Evolutionary conservation across 495 filamentous ascomycete species (phyloP), one percentile per base, ranked within the genome.

Genomic region (Podospora bellae-mahoneyi): DNA sequence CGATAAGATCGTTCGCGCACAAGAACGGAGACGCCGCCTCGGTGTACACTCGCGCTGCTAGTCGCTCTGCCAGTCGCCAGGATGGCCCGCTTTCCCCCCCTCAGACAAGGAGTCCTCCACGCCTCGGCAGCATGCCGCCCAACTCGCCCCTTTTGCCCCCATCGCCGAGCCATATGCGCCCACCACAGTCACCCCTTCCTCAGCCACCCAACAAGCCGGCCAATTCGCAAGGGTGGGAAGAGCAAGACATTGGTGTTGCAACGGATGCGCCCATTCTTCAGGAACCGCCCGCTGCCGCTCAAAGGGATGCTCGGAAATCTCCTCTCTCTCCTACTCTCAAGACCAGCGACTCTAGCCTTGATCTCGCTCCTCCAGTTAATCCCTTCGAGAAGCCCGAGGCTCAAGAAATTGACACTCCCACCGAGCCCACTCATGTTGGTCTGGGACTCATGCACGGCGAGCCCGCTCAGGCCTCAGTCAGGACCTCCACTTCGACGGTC

Each of bases 1-100:
- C 90, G 1, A 66, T 90, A 60, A 80, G 84, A 32, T 91, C 87
- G 16, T 73, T 83, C 68, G 79, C 79, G 19, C 82, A 78, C 58
- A 80, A 78, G 26, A 71, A 77, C 5, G 61, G 61, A 19, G 86
- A 92, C 64, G 86, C 87, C 72, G 84, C 85, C 0, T 92, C 91
- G 0, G 85, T 88, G 70, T 86, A 89, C 70, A 86, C 85, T 34
- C 85, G 84, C 28, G 87, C 78, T 63, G 64, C 58, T 69, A 71
- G 71, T 48, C 85, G 84, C 28, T 87, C 78, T 61, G 64, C 55
- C 71, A 71, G 71, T 54, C 71, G 74, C 15, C 66, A 69, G 28
- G 70, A 74, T 57, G 20, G 18, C 34, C 64, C 65, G 26, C 30
- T 68, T 9, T 70, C 71, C 10, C 70, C 67, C 59, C 66, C 53